These are phyloP conservation scores for Piper longum DNA, from an alignment of 164 flowering plant species.

Conservation along the genomic window DNA sequence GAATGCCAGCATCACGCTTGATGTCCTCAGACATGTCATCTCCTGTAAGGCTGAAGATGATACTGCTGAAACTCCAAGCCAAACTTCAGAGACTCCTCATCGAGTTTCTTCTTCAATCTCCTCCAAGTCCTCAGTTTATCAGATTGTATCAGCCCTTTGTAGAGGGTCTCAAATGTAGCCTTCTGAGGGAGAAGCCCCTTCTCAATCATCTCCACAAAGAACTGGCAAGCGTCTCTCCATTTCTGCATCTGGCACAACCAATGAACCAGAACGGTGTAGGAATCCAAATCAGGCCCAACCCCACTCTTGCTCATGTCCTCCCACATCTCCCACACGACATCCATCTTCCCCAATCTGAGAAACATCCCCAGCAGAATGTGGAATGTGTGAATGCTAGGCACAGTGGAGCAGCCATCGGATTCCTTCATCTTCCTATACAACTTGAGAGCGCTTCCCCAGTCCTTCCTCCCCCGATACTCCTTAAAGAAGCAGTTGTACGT, in stretches of 20 bases:
- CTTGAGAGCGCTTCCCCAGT: conserved; percentile 53
- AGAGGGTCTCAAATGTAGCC: conserved; percentile 81
- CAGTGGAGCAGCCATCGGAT: conserved; percentile 16
- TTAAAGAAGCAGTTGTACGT: conserved; percentile 91
- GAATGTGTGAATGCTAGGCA: conserved; percentile 47
- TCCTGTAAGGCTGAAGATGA: conserved; percentile 69
- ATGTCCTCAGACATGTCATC: conserved; percentile 18
- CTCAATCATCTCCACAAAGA: conserved; percentile 89
- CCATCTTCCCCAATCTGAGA: conserved; percentile 35
- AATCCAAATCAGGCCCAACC: conserved; percentile 78
- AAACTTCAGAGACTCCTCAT: conserved; percentile 68
- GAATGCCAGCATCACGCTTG: too few species aligned
- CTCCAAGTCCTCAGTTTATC: conserved; percentile 93
- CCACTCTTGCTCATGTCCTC: conserved; percentile 55
- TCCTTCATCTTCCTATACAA: conserved; percentile 69
- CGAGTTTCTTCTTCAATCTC: conserved; percentile 87
- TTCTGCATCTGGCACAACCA: conserved; percentile 57
- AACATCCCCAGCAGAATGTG: conserved; percentile 65
- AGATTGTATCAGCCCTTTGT: conserved; percentile 68
- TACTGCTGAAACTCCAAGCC: conserved; percentile 63
- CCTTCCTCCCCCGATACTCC: conserved; percentile 75
- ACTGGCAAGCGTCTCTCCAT: conserved; percentile 76
- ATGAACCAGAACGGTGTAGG: conserved; percentile 78
- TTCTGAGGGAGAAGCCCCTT: conserved; percentile 86
- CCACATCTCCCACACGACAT: conserved; percentile 57